Evolutionary conservation across 257 asterid species (phyloP).

Genomic region (Leptodermis oblonga): DNA sequence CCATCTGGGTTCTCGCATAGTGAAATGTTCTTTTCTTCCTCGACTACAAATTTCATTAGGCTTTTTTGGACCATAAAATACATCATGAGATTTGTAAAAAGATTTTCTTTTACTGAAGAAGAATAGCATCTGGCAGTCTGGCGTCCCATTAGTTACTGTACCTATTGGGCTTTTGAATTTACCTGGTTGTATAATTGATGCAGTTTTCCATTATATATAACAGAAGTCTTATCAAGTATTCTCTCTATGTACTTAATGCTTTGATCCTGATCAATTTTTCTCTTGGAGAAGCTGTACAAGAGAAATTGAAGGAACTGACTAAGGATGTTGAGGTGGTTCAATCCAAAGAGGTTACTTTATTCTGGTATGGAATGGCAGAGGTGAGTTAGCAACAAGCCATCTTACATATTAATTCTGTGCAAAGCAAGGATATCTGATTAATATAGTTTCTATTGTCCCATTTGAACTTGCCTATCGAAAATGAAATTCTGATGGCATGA

Average conservation of each 20-base stretch:
- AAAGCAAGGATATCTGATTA: neutral
- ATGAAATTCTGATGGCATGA: neutral
- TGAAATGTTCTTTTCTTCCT: neutral
- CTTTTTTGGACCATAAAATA: neutral
- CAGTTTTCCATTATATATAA: neutral
- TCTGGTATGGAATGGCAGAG: conserved; percentile 94
- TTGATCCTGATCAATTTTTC: conserved; percentile 17
- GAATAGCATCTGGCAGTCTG: neutral
- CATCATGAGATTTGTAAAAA: neutral
- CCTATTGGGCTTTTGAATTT: neutral
- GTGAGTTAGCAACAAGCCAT: conserved; percentile 32
- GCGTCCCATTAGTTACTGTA: neutral
- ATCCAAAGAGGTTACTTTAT: conserved; percentile 56
- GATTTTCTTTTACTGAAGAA: neutral
- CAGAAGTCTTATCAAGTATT: neutral
- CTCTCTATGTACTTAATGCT: conserved; percentile 5
- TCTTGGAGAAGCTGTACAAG: conserved; percentile 55
- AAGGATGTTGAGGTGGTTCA: conserved; percentile 69
- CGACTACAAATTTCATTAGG: neutral
- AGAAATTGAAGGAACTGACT: conserved; percentile 58
- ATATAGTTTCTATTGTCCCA: neutral
- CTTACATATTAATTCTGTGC: neutral
- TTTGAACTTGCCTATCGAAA: neutral
- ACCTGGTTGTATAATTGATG: neutral
- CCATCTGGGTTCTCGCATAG: neutral